Percentiles rank a stretch among this genome's conserved stretches.
Evolutionary conservation across 2,329 filamentous ascomycete genomes (phyloP).

Genomic region (Sordariomycetes sp.): DNA sequence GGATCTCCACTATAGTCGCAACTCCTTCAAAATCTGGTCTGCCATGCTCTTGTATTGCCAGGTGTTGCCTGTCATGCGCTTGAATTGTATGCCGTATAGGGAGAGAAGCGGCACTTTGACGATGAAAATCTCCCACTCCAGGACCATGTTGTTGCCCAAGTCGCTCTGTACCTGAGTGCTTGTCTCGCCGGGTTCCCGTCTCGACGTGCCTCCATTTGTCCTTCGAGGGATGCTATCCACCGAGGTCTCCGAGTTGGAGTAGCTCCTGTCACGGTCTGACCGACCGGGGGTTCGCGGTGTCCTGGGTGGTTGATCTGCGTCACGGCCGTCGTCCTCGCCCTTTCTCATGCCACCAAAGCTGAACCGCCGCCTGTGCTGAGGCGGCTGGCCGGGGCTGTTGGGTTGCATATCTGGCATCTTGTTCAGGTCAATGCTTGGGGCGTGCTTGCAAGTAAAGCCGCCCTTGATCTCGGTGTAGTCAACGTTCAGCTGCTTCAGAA

Average conservation of each 20-base stretch:
- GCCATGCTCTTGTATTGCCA: constrained; percentile 99
- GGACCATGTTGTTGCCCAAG: constrained; percentile 70
- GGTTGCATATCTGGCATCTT: constrained; percentile 59
- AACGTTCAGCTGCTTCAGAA: constrained; percentile 80
- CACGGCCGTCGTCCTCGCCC: constrained; percentile 61
- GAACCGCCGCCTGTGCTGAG: constrained; percentile 66
- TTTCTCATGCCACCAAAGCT: constrained; percentile 64
- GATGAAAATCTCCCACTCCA: constrained; percentile 93
- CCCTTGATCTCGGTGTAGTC: constrained; percentile 88
- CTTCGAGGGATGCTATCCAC: constrained; percentile 61
- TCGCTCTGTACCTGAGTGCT: constrained; percentile 88
- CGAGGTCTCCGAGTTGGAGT: constrained; percentile 80
- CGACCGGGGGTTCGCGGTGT: constrained; percentile 34
- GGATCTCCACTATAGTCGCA: constrained; percentile 56
- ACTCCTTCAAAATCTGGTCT: constrained; percentile 81
- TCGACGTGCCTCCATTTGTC: constrained; percentile 37
- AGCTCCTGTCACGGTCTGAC: constrained; percentile 53
- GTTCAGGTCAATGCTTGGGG: constrained; percentile 81
- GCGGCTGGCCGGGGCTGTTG: constrained; percentile 44
- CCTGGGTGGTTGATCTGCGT: constrained; percentile 35
- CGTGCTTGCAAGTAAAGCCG: constrained; percentile 82
- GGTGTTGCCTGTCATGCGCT: constrained; percentile 88
- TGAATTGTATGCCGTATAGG: constrained; percentile 95
- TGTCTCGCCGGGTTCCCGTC: constrained; percentile 70
- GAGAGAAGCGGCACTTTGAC: constrained; percentile 93